Conservation (phyloP, 768 basidiomycete species). For the Crepidotus variabilis region DNA sequence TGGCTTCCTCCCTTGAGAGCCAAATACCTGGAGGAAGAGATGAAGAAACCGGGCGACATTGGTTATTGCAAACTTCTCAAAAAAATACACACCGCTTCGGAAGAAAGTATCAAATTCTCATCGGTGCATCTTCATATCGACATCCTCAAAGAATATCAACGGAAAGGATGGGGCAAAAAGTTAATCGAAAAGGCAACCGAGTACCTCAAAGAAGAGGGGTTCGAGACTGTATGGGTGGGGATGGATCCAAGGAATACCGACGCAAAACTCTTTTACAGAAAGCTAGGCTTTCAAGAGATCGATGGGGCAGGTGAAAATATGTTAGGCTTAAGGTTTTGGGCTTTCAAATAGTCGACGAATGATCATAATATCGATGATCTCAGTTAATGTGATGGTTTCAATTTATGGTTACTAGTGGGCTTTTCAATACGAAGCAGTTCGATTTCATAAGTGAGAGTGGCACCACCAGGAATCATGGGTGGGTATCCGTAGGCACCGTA, state of each 20-base stretch:
- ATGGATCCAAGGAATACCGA: conserved; percentile 59
- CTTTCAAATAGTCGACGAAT: conserved; percentile 19
- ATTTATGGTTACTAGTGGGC: conserved; percentile 2
- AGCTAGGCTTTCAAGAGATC: conserved; percentile 57
- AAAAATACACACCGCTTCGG: conserved; percentile 41
- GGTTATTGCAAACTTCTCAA: conserved; percentile 37
- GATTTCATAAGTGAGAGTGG: conserved; percentile 76
- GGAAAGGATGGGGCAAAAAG: conserved; percentile 67
- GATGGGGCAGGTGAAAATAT: conserved; percentile 46
- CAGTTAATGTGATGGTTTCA: conserved; percentile 20
- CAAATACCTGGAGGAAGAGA: conserved; percentile 43
- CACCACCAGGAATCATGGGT: conserved; percentile 75
- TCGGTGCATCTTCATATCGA: conserved; percentile 77
- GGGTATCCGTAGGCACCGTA: conserved; percentile 77
- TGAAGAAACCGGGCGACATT: conserved; percentile 39
- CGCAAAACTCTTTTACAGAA: conserved; percentile 59
- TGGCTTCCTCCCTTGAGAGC: conserved; percentile 68
- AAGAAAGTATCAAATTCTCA: conserved; percentile 58
- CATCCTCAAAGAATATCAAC: conserved; percentile 62
- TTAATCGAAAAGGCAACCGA: conserved; percentile 53
- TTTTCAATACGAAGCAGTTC: conserved; percentile 63
- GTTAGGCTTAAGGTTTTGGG: conserved; percentile 53
- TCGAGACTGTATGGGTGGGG: conserved; percentile 63
- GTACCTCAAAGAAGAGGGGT: conserved; percentile 45
- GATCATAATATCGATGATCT: no score